Evolutionary conservation across 345 rosid species (phyloP), one percentile per base, ranked within the genome.

Genomic region (Geranium rotundifolium): DNA sequence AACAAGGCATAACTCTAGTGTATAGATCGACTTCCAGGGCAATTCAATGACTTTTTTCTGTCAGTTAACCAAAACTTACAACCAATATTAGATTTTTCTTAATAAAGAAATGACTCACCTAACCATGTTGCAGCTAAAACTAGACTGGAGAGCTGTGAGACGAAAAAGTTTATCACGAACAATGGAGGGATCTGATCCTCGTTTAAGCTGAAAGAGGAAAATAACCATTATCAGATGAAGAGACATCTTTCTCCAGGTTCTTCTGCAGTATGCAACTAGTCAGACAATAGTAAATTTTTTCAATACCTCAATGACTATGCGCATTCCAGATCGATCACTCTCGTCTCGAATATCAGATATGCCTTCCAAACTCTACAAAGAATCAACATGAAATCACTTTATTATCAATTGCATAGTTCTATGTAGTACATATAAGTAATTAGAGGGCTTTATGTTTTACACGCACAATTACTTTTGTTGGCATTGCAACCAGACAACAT

Each of bases 101-200:
- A 18, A 70, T 46, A 34, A 54, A 30, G 62, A 66, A 68, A 65
- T 13, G 58, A 67, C 98, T 79, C 75, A 92, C 97, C 95, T 81
- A 41, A 92, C 95, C 95, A 89, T 92, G 80, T 92, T 92, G 88
- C 97, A 92, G 78, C 88, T 87, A 73, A 92, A 92, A 75, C 93
- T 82, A 66, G 98, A 87, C 72, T 92, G 98, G 54, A 92, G 90
- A 73, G 97, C 84, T 46, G 98, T 89, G 31, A 81, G 87, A 57
- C 93, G 88, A 75, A 80, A 92, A 68, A 92, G 90, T 65, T 84
- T 92, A 63, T 92, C 87, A 54, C 87, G 72, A 62, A 89, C 88
- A 69, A 92, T 81, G 49, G 84, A 79, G 31, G 97, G 82, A 67
- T 92, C 95, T n/a, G 78, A 83, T 65, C 95, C 97, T 17, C 93